phyloP scores from a whole-genome alignment of 495 filamentous ascomycete genomes.

The Aspergillus conjunctus region DNA sequence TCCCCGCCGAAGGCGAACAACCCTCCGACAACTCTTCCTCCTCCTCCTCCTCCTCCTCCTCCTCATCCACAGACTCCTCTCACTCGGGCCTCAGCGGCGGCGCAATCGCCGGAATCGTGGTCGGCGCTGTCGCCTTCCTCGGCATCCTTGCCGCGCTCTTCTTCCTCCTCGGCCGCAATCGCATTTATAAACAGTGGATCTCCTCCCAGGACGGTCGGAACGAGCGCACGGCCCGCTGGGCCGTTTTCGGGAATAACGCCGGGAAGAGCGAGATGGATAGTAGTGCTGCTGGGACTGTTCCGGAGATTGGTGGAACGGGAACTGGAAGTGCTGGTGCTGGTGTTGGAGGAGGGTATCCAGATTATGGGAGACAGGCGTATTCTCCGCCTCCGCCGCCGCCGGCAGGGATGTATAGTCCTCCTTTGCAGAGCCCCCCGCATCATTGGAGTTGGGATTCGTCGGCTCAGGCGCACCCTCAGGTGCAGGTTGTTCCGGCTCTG shows the following conservation, averaged over 20 bases:
- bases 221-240: slow-evolving; percentile 38
- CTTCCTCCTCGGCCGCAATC: slow-evolving; percentile 45
- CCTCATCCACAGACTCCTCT: neutral
- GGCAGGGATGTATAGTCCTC: neutral
- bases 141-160: slow-evolving; percentile 38
- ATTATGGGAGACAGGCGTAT: neutral
- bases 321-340: neutral
- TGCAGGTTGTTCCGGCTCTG: neutral
- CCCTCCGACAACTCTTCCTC: slow-evolving; percentile 16
- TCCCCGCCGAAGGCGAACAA: slow-evolving; percentile 40
- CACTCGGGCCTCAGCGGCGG: slow-evolving; percentile 30
- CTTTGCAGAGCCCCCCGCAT: neutral
- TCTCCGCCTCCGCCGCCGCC: neutral
- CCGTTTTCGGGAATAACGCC: slow-evolving; percentile 26
- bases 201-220: slow-evolving; percentile 36
- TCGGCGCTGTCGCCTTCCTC: slow-evolving; percentile 37
- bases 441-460: slow-evolving; percentile 6
- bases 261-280: slow-evolving; percentile 21
- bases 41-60: slow-evolving; percentile 6
- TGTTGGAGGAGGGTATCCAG: neutral
- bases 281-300: neutral
- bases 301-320: neutral
- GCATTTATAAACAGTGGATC: slow-evolving; percentile 41
- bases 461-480: neutral
- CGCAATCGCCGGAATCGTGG: slow-evolving; percentile 42